A percentile compares a stretch with the other conserved stretches of the same genome.
phyloP scores from a whole-genome alignment of 2,329 filamentous ascomycete species.

The Trichoderma oligosporum region DNA sequence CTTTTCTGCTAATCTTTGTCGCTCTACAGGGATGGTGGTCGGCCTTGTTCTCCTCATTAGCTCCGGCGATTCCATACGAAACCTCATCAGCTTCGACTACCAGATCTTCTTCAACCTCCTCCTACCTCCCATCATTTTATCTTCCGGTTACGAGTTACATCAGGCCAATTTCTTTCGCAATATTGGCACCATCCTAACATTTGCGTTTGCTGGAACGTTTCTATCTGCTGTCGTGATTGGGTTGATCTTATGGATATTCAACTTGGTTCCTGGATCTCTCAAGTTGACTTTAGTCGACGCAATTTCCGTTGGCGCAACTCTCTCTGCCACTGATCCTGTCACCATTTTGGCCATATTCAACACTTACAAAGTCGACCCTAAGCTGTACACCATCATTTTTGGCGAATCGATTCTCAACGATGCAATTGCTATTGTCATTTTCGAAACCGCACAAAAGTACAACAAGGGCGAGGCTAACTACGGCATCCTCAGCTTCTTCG shows the following conservation, averaged over 20 bases:
- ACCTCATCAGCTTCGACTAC: constrained; percentile 93
- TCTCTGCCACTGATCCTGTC: constrained; percentile 95
- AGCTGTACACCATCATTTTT: constrained; percentile 97
- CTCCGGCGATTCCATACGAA: constrained; percentile 77
- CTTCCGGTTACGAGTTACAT: constrained; percentile 94
- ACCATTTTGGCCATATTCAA: constrained; percentile 99
- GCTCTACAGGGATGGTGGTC: constrained; percentile 79
- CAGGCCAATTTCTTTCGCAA: constrained; percentile 99
- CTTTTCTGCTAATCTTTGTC: not conserved
- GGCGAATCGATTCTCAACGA: constrained; percentile 98
- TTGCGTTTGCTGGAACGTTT: constrained; percentile 95
- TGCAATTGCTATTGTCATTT: constrained; percentile 96
- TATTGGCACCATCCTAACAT: constrained; percentile 94
- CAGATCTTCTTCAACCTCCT: constrained; percentile 99
- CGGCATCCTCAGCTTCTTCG: constrained; percentile 78
- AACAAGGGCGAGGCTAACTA: constrained; percentile 71
- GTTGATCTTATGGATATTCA: constrained; percentile 83
- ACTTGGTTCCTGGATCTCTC: constrained; percentile 76
- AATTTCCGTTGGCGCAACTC: constrained; percentile 90
- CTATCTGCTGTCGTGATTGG: constrained; percentile 95
- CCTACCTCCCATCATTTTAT: constrained; percentile 96
- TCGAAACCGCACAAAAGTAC: constrained; percentile 95
- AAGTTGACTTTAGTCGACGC: constrained; percentile 91
- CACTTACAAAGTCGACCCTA: constrained; percentile 97
- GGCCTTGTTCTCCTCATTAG: constrained; percentile 82